Percentiles rank a stretch among this genome's conserved stretches.
Evolutionary conservation across 768 basidiomycete species (phyloP).

Genomic region (Paxillus involutus): DNA sequence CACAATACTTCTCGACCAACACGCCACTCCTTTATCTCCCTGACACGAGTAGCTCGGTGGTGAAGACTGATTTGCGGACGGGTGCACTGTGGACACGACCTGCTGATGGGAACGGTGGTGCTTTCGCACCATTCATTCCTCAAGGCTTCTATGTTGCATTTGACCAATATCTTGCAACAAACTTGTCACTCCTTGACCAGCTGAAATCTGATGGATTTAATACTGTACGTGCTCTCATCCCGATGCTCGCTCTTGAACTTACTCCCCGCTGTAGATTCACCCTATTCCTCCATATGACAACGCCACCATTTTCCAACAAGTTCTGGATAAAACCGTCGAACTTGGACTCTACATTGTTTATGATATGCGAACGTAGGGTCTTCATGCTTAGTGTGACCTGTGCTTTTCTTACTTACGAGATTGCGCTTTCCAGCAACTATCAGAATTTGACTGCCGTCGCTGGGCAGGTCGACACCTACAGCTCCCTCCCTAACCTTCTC

Average conservation of each 20-base stretch:
- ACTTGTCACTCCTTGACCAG: conserved; percentile 52
- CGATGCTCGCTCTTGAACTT: neutral
- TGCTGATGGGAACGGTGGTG: conserved; percentile 16
- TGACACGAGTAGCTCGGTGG: conserved; percentile 36
- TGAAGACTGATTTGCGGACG: conserved; percentile 48
- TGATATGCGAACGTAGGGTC: conserved; percentile 64
- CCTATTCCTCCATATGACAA: conserved; percentile 69
- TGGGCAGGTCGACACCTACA: conserved; percentile 63
- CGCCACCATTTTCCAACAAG: conserved; percentile 35
- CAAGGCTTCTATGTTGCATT: conserved; percentile 75
- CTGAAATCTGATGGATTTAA: conserved; percentile 56
- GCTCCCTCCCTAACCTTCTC: conserved; percentile 64
- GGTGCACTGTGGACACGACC: conserved; percentile 43
- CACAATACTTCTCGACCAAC: conserved; percentile 32
- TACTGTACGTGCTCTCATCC: conserved; percentile 14
- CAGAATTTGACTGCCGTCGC: conserved; percentile 60
- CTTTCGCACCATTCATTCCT: conserved; percentile 50
- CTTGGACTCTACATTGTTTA: conserved; percentile 64
- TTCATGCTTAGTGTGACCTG: neutral
- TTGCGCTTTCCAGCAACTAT: conserved; percentile 42
- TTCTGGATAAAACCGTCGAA: conserved; percentile 15
- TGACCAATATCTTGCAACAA: conserved; percentile 49
- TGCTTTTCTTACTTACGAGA: neutral
- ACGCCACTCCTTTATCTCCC: conserved; percentile 43
- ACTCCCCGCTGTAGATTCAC: conserved; percentile 54